phyloP scores from a whole-genome alignment of 1,139 yeast genomes.

The Sugiyamaella xylanicola region DNA sequence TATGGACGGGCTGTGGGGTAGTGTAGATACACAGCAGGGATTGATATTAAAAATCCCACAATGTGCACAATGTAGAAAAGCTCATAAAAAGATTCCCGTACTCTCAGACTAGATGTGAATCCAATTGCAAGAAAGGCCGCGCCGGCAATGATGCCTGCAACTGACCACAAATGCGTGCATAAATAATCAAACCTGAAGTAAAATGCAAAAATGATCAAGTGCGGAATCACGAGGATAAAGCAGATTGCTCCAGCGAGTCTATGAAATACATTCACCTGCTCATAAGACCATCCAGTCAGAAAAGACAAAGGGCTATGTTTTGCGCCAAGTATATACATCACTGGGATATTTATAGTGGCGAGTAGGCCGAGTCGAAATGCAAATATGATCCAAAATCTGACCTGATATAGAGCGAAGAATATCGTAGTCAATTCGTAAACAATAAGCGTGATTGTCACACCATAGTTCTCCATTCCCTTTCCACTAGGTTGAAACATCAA shows the following conservation, averaged over 20 bases:
- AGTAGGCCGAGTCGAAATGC: conserved; percentile 36
- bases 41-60: conserved; percentile 30
- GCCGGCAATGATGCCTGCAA: conserved; percentile 33
- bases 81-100: conserved; percentile 31
- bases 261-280: conserved; percentile 37
- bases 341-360: conserved; percentile 32
- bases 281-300: conserved; percentile 39
- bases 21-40: conserved; percentile 35
- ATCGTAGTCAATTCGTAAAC: conserved; percentile 24
- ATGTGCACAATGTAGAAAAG: conserved; percentile 34
- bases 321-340: conserved; percentile 36
- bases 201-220: conserved; percentile 29
- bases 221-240: conserved; percentile 28
- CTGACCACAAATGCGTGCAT: conserved; percentile 30
- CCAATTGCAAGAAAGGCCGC: conserved; percentile 31
- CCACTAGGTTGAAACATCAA: conserved; percentile 27
- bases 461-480: conserved; percentile 25
- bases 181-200: conserved; percentile 32
- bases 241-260: conserved; percentile 33
- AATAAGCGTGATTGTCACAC: conserved; percentile 20
- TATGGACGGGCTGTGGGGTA: conserved; percentile 33
- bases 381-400: conserved; percentile 25
- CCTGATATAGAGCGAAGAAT: conserved; percentile 24
- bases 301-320: conserved; percentile 35
- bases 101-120: conserved; percentile 25